Evolutionary conservation across 2,329 filamentous ascomycete species (phyloP).

Genomic region (Botrytis paeoniae): DNA sequence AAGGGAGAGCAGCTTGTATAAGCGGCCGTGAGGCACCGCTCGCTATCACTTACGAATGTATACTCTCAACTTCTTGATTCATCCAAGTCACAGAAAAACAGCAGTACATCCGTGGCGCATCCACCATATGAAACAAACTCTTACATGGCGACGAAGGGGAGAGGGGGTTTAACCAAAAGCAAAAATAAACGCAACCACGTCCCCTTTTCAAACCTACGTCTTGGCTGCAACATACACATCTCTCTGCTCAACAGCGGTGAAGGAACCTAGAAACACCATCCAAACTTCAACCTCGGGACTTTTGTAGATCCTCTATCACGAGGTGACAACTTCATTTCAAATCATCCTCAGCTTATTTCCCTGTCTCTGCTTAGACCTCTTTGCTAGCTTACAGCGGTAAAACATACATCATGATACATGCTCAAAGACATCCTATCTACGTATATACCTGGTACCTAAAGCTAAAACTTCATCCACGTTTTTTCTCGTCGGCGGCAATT

Average conservation of each 20-base stretch:
- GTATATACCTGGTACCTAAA: neutral
- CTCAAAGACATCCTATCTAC: neutral
- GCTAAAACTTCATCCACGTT: neutral
- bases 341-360: neutral
- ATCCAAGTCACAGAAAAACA: neutral
- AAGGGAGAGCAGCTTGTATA: neutral
- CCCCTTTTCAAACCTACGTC: neutral
- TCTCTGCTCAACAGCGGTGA: constrained; percentile 15
- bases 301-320: neutral
- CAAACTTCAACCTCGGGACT: constrained; percentile 4
- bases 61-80: neutral
- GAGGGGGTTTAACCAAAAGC: neutral
- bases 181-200: constrained; percentile 8
- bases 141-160: neutral
- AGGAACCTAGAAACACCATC: neutral
- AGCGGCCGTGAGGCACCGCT: constrained; percentile 16
- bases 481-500: constrained; percentile 15
- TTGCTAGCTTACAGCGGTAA: neutral
- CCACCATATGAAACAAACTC: neutral
- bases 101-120: neutral
- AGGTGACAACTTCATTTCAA: constrained; percentile 10
- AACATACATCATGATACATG: constrained; percentile 2
- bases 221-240: constrained; percentile 8
- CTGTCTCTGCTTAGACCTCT: constrained; percentile 1
- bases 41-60: neutral